Evolutionary conservation across 1,284 basidiomycete species (phyloP).

Genomic region (Ganoderma boninense): DNA sequence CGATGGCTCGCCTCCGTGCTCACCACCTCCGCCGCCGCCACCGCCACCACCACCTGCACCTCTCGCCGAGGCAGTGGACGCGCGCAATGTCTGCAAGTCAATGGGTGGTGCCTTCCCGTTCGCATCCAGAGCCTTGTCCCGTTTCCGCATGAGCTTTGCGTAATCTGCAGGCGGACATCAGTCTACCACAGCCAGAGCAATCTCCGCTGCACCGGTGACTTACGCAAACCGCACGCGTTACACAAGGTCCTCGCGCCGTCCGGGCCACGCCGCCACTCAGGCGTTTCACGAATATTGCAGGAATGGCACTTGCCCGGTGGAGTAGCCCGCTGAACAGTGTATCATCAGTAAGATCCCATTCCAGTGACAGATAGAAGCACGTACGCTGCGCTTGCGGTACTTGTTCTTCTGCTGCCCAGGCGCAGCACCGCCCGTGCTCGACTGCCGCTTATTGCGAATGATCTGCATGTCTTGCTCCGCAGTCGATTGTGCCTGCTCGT

Average conservation of each 20-base stretch:
- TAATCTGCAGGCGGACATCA: constrained; percentile 58
- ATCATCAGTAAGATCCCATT: constrained; percentile 38
- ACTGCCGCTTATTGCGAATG: constrained; percentile 78
- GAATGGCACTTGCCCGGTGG: constrained; percentile 86
- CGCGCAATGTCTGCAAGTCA: constrained; percentile 76
- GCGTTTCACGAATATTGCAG: constrained; percentile 84
- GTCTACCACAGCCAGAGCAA: constrained; percentile 16
- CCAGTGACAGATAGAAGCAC: constrained; percentile 43
- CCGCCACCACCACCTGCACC: constrained; percentile 25
- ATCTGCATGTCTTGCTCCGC: constrained; percentile 85
- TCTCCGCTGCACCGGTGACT: constrained; percentile 44
- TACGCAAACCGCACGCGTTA: constrained; percentile 84
- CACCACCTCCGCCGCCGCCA: constrained; percentile 11
- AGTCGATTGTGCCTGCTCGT: constrained; percentile 53
- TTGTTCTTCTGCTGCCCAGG: constrained; percentile 70
- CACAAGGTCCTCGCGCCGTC: constrained; percentile 83
- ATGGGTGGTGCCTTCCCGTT: constrained; percentile 64
- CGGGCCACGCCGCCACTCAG: constrained; percentile 84
- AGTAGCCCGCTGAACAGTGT: constrained; percentile 66
- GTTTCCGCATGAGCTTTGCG: constrained; percentile 79
- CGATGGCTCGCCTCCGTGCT: constrained; percentile 32
- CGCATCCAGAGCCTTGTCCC: constrained; percentile 64
- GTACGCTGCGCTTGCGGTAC: constrained; percentile 82
- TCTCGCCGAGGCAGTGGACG: constrained; percentile 67
- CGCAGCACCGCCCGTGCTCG: constrained; percentile 51